Evolutionary conservation across 2,329 filamentous ascomycete species (phyloP), one percentile per base, ranked within the genome.

Genomic region (Juglanconis sp.): DNA sequence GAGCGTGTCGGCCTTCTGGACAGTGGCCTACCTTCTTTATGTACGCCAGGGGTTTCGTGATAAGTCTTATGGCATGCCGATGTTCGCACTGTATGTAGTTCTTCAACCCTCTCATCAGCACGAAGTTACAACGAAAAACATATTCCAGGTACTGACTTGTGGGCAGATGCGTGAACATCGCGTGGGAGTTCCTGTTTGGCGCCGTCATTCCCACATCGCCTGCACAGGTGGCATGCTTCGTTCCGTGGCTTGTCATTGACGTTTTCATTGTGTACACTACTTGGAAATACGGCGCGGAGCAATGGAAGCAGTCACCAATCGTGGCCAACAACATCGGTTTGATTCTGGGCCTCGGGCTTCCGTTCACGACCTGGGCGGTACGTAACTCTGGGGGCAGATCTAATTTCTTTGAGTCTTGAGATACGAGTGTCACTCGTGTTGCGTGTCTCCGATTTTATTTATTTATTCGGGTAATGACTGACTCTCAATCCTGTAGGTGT

Each of bases 21-120:
- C 61, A 5, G 42, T 55, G n/a, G 61, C 61, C 9, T 63, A 63
- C 42, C 38, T 63, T 17, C 54, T 63, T 10, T 63, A 63, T 36
- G 53, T 63, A 9, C 50, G 51, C 15, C 59, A 63, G 30, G 61
- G 46, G 3, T 63, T 58, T 42, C 53, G 49, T 17, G 59, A 63
- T 49, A 57, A 54, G 50, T 63, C 61, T 24, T 63, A 63, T 52
- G 61, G 61, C 46, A 63, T 63, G 61, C 61, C 61, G n/a, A 32
- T 63, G 13, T 42, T 59, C 17, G 54, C 61, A 35, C 38, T 63
- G 61, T 63, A 24, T 24, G 24, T 24, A 24, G 24, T 24, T 24
- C 24, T 24, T 24, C 24, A 24, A 24, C 24, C 24, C 24, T 24
- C 24, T 24, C 24, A 24, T 24, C 24, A 24, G 24, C 24, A 24